Evolutionary conservation across 2,329 filamentous ascomycete species (phyloP).

Genomic region (Aspergillus fijiensis): DNA sequence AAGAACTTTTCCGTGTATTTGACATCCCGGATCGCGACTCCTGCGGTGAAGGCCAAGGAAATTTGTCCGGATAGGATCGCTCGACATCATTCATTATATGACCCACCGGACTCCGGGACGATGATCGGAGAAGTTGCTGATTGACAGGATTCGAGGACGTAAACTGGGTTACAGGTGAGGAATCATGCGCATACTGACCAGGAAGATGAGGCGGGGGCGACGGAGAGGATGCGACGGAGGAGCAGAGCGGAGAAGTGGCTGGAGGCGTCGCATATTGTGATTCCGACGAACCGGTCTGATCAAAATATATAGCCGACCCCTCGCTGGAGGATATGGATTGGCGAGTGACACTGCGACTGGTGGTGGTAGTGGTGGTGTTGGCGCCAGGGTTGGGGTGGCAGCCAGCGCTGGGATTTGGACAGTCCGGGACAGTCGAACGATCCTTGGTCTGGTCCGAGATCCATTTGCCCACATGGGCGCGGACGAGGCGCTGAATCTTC

Average conservation of each 20-base stretch:
- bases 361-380: not conserved
- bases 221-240: conserved; percentile 12
- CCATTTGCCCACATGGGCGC: conserved; percentile 38
- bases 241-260: conserved; percentile 6
- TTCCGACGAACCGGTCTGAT: not conserved
- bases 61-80: not conserved
- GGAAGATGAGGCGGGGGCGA: conserved; percentile 6
- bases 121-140: not conserved
- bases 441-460: conserved; percentile 38
- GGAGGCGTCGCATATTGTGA: conserved; percentile 5
- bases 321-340: not conserved
- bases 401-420: conserved; percentile 4
- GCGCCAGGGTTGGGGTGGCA: not conserved
- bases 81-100: not conserved
- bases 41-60: not conserved
- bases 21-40: not conserved
- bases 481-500: conserved; percentile 31
- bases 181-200: not conserved
- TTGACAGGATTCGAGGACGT: not conserved
- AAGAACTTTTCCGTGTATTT: not conserved
- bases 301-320: not conserved
- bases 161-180: not conserved
- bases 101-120: not conserved
- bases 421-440: conserved; percentile 18
- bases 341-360: not conserved